Percentiles rank a stretch among this genome's conserved stretches.
phyloP scores from a whole-genome alignment of 768 basidiomycete species.

The Tylopilus plumbeoviolaceoides region DNA sequence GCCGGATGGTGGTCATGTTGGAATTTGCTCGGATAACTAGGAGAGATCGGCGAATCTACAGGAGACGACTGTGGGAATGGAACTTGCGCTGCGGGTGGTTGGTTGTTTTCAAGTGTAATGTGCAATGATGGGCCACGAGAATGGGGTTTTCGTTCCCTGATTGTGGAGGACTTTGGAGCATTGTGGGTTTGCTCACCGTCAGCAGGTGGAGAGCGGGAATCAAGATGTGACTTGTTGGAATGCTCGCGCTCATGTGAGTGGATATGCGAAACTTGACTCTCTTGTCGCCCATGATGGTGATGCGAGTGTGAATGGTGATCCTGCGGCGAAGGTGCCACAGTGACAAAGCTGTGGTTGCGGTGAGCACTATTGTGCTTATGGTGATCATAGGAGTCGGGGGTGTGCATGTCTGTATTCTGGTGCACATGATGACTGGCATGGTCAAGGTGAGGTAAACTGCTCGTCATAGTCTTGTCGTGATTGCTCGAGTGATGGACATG shows the following conservation, averaged over 20 bases:
- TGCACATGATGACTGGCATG: conserved; percentile 22
- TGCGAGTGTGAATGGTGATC: conserved; percentile 28
- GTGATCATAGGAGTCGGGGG: conserved; percentile 11
- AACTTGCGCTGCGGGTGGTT: conserved; percentile 16
- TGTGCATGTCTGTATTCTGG: conserved; percentile 9
- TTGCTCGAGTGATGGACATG: conserved; percentile 23
- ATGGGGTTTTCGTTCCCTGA: conserved; percentile 33
- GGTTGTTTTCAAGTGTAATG: conserved; percentile 27
- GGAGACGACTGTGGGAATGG: conserved; percentile 27
- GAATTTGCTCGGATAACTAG: conserved; percentile 51
- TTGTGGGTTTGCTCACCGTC: conserved; percentile 7
- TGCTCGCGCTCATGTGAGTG: conserved; percentile 29
- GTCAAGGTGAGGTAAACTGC: conserved; percentile 14
- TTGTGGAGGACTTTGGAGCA: conserved; percentile 10
- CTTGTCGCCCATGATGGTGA: conserved; percentile 22
- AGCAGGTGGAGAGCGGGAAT: conserved; percentile 13
- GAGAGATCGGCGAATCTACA: conserved; percentile 56
- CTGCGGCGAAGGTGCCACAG: conserved; percentile 7
- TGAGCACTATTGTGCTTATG: conserved; percentile 8
- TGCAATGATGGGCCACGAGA: conserved; percentile 41
- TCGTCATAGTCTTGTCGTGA: neutral
- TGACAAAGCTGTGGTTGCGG: conserved; percentile 16
- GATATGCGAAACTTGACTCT: conserved; percentile 21
- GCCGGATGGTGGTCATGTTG: conserved; percentile 44
- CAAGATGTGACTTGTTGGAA: conserved; percentile 18